phyloP scores from a whole-genome alignment of 352 stramenopile genomes.

The Pythium biforme region DNA sequence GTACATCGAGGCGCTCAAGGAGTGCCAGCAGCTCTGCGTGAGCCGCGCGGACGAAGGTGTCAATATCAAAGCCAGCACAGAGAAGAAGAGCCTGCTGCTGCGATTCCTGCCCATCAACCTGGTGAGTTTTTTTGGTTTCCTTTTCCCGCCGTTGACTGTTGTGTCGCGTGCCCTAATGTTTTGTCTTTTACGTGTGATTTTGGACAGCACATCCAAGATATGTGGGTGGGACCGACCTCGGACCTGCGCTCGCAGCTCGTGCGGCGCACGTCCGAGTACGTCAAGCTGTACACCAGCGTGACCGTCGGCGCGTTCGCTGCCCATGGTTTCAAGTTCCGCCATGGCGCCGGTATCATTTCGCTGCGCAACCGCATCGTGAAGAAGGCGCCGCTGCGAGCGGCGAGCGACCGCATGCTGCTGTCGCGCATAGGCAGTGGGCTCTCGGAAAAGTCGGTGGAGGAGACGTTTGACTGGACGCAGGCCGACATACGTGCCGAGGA shows the following conservation, averaged over 20 bases:
- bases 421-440: constrained; percentile 48
- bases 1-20: constrained; percentile 66
- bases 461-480: constrained; percentile 57
- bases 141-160: no score
- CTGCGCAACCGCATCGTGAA: constrained; percentile 60
- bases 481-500: constrained; percentile 44
- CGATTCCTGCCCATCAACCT: constrained; percentile 82
- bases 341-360: constrained; percentile 67
- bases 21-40: constrained; percentile 72
- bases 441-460: constrained; percentile 28
- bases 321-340: constrained; percentile 83
- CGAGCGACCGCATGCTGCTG: constrained; percentile 29
- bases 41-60: constrained; percentile 62
- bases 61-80: constrained; percentile 81
- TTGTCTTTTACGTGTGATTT: not conserved
- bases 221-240: constrained; percentile 73
- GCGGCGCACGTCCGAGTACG: constrained; percentile 51
- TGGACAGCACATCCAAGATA: constrained; percentile 71
- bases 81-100: constrained; percentile 76
- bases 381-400: constrained; percentile 19
- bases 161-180: no score
- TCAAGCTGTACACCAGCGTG: constrained; percentile 67
- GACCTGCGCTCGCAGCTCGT: constrained; percentile 67
- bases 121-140: constrained; percentile 26
- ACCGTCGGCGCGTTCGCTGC: constrained; percentile 81